phyloP scores from a whole-genome alignment of 2,329 filamentous ascomycete species.

The Escovopsis sp. region DNA sequence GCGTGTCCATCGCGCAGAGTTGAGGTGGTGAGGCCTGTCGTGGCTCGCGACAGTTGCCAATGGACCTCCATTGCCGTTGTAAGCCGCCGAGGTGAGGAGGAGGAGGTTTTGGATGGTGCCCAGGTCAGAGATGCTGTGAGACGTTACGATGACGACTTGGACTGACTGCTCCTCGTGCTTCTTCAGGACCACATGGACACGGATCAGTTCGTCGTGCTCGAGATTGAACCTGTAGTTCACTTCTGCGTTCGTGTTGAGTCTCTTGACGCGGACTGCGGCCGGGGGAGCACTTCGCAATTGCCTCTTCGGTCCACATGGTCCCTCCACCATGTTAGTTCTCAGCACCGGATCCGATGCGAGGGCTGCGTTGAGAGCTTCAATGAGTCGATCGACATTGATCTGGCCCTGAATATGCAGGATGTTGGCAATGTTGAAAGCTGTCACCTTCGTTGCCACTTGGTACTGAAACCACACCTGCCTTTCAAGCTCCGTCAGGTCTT shows the following conservation, averaged over 20 bases:
- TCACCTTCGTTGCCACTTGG: constrained; percentile 1
- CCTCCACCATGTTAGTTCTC: neutral
- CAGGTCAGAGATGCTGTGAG: constrained; percentile 3
- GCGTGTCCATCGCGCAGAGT: neutral
- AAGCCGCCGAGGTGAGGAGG: neutral
- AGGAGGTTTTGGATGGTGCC: constrained; percentile 4
- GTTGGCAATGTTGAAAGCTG: constrained; percentile 4
- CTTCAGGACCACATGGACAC: neutral
- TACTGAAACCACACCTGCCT: constrained; percentile 4
- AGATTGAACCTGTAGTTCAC: neutral
- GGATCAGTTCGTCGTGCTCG: constrained; percentile 1
- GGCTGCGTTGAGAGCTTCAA: neutral
- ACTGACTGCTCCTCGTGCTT: neutral
- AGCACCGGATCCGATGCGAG: constrained; percentile 1
- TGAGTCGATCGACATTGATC: neutral
- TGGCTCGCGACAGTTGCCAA: neutral
- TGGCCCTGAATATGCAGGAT: neutral
- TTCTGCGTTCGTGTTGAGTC: neutral
- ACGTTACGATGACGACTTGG: constrained; percentile 2
- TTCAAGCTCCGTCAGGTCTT: constrained; percentile 2
- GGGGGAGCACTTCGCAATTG: neutral
- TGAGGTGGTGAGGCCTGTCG: neutral
- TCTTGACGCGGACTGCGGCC: neutral
- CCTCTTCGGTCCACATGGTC: neutral
- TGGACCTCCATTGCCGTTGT: neutral